A percentile compares a stretch with the other conserved stretches of the same genome.
Evolutionary conservation across 495 filamentous ascomycete genomes (phyloP).

Genomic region (Talaromyces liani): DNA sequence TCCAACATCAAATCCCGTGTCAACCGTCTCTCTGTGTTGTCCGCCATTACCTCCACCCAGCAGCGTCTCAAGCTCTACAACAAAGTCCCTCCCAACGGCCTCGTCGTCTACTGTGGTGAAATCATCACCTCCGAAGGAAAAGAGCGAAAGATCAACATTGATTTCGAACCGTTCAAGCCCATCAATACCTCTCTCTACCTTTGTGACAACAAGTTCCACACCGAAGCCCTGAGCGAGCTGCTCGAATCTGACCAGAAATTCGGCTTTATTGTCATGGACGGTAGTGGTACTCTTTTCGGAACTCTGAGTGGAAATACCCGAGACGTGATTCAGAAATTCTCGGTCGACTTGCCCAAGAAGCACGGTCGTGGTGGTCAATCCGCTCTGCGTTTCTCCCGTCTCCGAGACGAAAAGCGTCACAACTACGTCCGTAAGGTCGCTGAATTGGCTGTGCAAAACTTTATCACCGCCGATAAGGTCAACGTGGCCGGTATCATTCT

Average conservation of each 20-base stretch:
- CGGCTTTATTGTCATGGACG: slow-evolving; percentile 99
- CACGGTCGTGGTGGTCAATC: slow-evolving; percentile 99
- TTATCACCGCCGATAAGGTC: slow-evolving; percentile 95
- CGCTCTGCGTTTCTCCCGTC: slow-evolving; percentile 95
- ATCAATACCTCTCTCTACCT: slow-evolving; percentile 99
- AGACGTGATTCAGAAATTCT: slow-evolving; percentile 95
- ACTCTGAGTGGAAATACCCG: slow-evolving; percentile 94
- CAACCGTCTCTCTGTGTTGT: slow-evolving; percentile 94
- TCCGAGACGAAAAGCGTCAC: slow-evolving; percentile 99
- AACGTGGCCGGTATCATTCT: slow-evolving; percentile 93
- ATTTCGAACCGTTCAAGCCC: slow-evolving; percentile 98
- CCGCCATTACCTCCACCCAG: slow-evolving; percentile 97
- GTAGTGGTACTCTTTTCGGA: slow-evolving; percentile 94
- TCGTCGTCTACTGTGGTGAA: slow-evolving; percentile 99
- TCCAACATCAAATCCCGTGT: slow-evolving; percentile 99
- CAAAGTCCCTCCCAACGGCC: slow-evolving; percentile 93
- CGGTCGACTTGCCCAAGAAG: slow-evolving; percentile 97
- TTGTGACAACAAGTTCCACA: slow-evolving; percentile 99
- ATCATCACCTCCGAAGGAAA: slow-evolving; percentile 98
- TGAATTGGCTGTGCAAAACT: slow-evolving; percentile 95
- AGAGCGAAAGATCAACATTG: slow-evolving; percentile 98
- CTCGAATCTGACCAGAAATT: slow-evolving; percentile 98
- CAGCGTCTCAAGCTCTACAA: slow-evolving; percentile 98
- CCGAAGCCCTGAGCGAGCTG: slow-evolving; percentile 90
- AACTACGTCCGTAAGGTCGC: slow-evolving; percentile 99